These are phyloP conservation scores for Eimeria tenella DNA, from an alignment of 169 alveolate species.

Conservation along the genomic window DNA sequence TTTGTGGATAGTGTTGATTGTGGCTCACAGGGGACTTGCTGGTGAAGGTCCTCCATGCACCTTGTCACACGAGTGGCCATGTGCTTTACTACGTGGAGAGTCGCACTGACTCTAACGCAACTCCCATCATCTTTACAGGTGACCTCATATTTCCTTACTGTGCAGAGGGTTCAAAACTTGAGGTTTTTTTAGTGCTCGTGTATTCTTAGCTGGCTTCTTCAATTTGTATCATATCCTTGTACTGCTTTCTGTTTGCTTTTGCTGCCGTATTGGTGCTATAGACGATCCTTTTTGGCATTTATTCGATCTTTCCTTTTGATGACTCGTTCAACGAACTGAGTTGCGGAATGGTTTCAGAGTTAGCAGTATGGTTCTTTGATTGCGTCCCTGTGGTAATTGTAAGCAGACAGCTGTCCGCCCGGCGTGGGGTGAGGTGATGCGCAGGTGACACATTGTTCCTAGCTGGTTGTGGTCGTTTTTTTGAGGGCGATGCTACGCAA, in stretches of 20 bases:
- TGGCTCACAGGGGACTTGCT: conserved; percentile 82
- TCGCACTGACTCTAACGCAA: conserved; percentile 68
- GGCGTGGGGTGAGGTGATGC: conserved; percentile 11
- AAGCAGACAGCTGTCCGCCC: too few species aligned
- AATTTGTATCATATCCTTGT: not conserved
- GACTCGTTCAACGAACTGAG: too few species aligned
- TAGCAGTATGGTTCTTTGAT: not conserved
- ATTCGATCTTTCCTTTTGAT: too few species aligned
- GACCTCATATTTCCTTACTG: not conserved
- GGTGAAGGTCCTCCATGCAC: conserved; percentile 90
- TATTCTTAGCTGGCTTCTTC: not conserved
- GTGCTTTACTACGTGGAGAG: conserved; percentile 90
- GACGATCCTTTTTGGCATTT: too few species aligned
- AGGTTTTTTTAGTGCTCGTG: too few species aligned
- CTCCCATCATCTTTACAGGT: conserved; percentile 79
- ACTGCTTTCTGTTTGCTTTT: not conserved
- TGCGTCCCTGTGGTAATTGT: not conserved
- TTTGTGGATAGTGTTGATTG: not conserved
- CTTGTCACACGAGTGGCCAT: conserved; percentile 98
- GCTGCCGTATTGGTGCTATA: not conserved
- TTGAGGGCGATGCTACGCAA: conserved; percentile 94
- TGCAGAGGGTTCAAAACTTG: not conserved
- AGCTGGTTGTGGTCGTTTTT: conserved; percentile 97
- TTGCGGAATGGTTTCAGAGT: not conserved
- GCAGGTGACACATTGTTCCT: conserved; percentile 96